phyloP scores from a whole-genome alignment of 139 green algal species.

The Chlorella sp. region DNA sequence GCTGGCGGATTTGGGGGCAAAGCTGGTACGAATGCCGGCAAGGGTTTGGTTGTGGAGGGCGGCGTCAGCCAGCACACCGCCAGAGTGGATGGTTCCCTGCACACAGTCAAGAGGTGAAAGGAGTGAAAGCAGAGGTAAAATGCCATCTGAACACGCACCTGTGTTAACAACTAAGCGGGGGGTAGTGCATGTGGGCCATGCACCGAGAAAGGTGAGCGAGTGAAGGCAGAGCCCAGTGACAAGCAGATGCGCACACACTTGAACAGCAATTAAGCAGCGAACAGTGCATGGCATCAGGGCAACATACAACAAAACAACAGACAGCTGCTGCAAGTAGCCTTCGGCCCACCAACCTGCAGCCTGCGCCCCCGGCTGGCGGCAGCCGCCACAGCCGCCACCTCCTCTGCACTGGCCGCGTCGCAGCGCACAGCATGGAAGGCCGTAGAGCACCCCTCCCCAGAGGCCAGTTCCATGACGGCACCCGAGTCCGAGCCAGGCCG shows the following conservation, averaged over 20 bases:
- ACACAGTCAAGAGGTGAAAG: not conserved
- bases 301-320: not conserved
- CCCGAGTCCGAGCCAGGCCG: slow-evolving; percentile 18
- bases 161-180: too few relatives aligned
- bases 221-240: not conserved
- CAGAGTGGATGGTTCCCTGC: slow-evolving; percentile 69
- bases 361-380: not conserved
- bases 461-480: not conserved
- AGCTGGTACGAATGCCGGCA: slow-evolving; percentile 40
- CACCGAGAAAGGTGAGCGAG: not conserved
- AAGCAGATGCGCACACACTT: too few relatives aligned
- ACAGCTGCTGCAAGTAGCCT: not conserved
- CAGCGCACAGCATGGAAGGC: slow-evolving; percentile 32
- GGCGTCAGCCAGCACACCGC: slow-evolving; percentile 82
- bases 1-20: slow-evolving; percentile 67
- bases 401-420: slow-evolving; percentile 25
- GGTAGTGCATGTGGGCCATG: too few relatives aligned
- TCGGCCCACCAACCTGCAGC: slow-evolving; percentile 1
- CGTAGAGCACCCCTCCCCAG: not conserved
- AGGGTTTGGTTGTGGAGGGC: slow-evolving; percentile 67
- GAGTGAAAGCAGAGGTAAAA: too few relatives aligned
- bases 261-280: too few relatives aligned
- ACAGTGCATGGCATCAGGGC: not conserved
- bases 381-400: slow-evolving; percentile 14
- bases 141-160: too few relatives aligned